A percentile compares a stretch with the other conserved stretches of the same genome.
Conservation (phyloP, 257 asterid species). For the Henckelia pumila region DNA sequence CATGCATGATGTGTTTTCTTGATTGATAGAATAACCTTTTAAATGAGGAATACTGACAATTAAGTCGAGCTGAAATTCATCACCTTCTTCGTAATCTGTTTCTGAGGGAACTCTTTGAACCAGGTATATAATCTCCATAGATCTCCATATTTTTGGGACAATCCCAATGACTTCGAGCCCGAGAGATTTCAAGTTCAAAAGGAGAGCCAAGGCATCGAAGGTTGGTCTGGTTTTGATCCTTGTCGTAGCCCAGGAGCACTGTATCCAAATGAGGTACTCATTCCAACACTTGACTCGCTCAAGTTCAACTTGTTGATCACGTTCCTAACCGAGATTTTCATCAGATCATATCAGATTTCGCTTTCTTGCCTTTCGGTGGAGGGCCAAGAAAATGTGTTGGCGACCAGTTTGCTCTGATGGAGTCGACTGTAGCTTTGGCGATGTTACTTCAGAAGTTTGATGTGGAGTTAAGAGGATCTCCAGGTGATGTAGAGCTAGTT, state of each 20-base stretch:
- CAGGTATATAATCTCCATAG: constrained; percentile 97
- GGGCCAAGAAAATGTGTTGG: constrained; percentile 98
- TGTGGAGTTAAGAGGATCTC: constrained; percentile 54
- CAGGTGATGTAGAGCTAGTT: constrained; percentile 73
- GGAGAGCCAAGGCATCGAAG: constrained; percentile 57
- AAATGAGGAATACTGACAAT: not conserved
- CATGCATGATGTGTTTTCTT: not conserved
- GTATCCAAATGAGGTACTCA: constrained; percentile 84
- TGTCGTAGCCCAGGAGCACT: constrained; percentile 91
- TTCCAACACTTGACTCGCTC: not conserved
- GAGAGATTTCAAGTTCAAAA: constrained; percentile 69
- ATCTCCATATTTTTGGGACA: constrained; percentile 92
- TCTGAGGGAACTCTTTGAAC: constrained; percentile 12
- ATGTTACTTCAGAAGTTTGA: constrained; percentile 57
- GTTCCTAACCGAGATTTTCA: constrained; percentile 4
- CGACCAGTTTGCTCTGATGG: constrained; percentile 96
- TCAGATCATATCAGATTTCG: constrained; percentile 78
- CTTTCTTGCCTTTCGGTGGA: constrained; percentile 97
- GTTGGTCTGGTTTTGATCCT: constrained; percentile 98
- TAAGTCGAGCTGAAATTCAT: not conserved
- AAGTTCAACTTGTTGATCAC: not conserved
- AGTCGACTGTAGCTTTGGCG: constrained; percentile 87
- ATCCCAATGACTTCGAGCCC: constrained; percentile 82
- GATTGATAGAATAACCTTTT: not conserved
- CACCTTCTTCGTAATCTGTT: not conserved